Base-by-base conservation (phyloP, 371 early-diverging fungal genomes). In the Thermomucor indicae-seudaticae region DNA sequence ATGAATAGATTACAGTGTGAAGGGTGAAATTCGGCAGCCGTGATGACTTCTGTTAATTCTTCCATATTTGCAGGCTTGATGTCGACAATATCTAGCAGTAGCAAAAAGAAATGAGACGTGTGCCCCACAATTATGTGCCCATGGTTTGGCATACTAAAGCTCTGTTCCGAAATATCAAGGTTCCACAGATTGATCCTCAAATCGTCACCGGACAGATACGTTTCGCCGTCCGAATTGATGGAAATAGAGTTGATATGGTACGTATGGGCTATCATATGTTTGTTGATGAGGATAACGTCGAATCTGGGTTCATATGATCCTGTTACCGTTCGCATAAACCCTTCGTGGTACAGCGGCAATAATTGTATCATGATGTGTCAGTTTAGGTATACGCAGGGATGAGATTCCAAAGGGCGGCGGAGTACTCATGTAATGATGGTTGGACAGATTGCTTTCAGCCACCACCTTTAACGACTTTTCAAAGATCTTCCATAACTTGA, bases 221-320 rank as follows among this genome's bases (percentile, higher is more conserved):
- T 98, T 61, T 98, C 97, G 40, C 86, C 89, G 67, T 96, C 98
- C 42, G 94, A 92, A 70, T 98, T 98, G 57, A 97, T 86, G 28
- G 97, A 96, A 50, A 99, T 94, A 31, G 98, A 97, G 80, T 99
- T 98, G 79, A 99, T 96, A 60, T 97, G 97, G 72, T 99, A 99
- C 6, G 95, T 90, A 67, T 99, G 99, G 23, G 99, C 98, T 72
- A 30, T n/a, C n/a, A n/a, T n/a, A n/a, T n/a, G n/a, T n/a, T n/a
- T n/a, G n/a, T n/a, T n/a, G n/a, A n/a, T n/a, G 19, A 14, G 1
- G 10, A 23, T 23, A 30, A 6, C 22, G 6, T 37, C n/a, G 49
- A 31, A 12, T 22, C 30, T 37, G 22, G 4, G 16, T 27, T 12
- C 19, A 24, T 42, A 24, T 6, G 19, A 14, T 42, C 49, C 16